Percentiles rank a stretch among this genome's conserved stretches.
phyloP scores from a whole-genome alignment of 1,284 basidiomycete genomes.

The Leucocoprinus gongylophorus region DNA sequence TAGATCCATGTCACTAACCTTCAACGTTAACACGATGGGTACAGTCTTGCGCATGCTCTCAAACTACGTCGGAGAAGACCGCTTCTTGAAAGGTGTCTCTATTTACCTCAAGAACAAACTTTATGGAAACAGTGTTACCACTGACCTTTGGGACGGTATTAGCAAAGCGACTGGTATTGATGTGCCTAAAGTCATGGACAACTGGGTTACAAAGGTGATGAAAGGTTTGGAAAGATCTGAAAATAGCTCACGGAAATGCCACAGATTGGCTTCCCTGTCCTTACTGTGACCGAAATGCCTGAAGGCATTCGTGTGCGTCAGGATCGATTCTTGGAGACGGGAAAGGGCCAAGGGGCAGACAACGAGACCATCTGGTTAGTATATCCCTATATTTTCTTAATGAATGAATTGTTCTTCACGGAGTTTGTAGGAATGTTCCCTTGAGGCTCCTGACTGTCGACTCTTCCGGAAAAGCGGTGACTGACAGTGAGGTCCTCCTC shows the following conservation, averaged over 20 bases:
- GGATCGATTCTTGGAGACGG: slow-evolving; percentile 90
- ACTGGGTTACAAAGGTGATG: slow-evolving; percentile 82
- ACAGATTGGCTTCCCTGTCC: slow-evolving; percentile 80
- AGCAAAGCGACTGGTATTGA: slow-evolving; percentile 69
- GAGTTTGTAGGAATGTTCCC: slow-evolving; percentile 62
- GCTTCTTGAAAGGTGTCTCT: slow-evolving; percentile 82
- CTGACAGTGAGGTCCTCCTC: slow-evolving; percentile 66
- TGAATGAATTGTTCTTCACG: slow-evolving; percentile 1
- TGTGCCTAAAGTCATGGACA: slow-evolving; percentile 80
- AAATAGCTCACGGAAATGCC: background rate
- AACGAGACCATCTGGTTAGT: slow-evolving; percentile 85
- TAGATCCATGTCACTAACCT: background rate
- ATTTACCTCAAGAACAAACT: slow-evolving; percentile 82
- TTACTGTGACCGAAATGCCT: slow-evolving; percentile 76
- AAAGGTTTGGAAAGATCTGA: background rate
- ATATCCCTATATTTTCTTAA: slow-evolving; percentile 14
- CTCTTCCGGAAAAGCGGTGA: slow-evolving; percentile 46
- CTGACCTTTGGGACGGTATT: slow-evolving; percentile 89
- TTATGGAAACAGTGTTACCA: slow-evolving; percentile 81
- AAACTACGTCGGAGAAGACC: slow-evolving; percentile 83
- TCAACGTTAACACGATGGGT: slow-evolving; percentile 1
- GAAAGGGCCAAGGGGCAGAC: slow-evolving; percentile 71
- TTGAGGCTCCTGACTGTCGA: slow-evolving; percentile 68
- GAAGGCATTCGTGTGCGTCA: slow-evolving; percentile 75
- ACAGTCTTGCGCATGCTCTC: slow-evolving; percentile 90